These are phyloP conservation scores for Talaromyces verruculosus DNA, from an alignment of 2,329 filamentous ascomycete species.

Conservation along the genomic window DNA sequence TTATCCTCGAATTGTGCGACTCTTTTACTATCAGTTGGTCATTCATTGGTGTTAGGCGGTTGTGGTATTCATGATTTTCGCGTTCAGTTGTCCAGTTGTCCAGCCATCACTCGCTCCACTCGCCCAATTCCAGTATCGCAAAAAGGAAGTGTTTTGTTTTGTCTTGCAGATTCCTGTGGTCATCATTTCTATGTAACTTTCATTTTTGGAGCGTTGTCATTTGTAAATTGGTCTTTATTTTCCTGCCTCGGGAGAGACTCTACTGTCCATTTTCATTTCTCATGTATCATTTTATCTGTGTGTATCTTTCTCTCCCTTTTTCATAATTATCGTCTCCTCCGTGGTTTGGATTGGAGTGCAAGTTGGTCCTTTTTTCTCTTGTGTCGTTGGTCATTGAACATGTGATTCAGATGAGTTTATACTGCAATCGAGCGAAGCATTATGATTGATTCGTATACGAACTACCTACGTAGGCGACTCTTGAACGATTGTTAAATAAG, in stretches of 20 bases:
- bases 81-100: constrained; percentile 16
- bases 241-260: constrained; percentile 12
- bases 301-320: not conserved
- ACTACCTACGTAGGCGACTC: too few relatives aligned
- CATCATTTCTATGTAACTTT: constrained; percentile 18
- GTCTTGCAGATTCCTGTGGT: not conserved
- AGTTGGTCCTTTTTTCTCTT: constrained; percentile 35
- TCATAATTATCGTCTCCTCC: constrained; percentile 48
- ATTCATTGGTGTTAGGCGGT: constrained; percentile 18
- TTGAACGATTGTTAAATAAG: too few relatives aligned
- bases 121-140: constrained; percentile 2
- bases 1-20: constrained; percentile 13
- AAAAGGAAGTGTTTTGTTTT: constrained; percentile 9
- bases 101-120: constrained; percentile 1
- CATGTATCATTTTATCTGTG: constrained; percentile 22
- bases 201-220: constrained; percentile 20
- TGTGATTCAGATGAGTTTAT: constrained; percentile 8
- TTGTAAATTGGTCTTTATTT: constrained; percentile 15
- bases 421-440: constrained; percentile 9
- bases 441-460: constrained; percentile 1
- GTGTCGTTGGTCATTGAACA: constrained; percentile 34
- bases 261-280: constrained; percentile 20
- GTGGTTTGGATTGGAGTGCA: constrained; percentile 58
- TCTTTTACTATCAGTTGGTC: not conserved
- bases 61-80: constrained; percentile 23